These are phyloP conservation scores for Luffa aegyptiaca DNA, from an alignment of 306 rosid genomes.

Conservation along the genomic window DNA sequence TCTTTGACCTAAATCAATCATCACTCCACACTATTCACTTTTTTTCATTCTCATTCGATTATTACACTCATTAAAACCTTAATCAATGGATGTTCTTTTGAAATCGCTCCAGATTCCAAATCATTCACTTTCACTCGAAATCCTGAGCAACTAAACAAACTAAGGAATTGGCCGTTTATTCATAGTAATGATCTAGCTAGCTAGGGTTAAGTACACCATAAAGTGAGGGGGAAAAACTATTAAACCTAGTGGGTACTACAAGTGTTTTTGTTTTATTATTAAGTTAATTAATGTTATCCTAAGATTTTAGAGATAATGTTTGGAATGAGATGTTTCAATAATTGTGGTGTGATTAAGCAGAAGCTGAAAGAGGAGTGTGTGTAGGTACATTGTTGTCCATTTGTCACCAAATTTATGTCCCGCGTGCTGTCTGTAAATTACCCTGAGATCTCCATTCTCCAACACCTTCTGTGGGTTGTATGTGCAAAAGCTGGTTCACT, in stretches of 20 bases:
- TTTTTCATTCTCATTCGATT: not conserved
- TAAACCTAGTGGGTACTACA: not conserved
- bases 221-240: not conserved
- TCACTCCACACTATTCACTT: not conserved
- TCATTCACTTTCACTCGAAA: no score
- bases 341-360: not conserved
- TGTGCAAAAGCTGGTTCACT: not conserved
- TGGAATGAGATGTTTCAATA: not conserved
- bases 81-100: not conserved
- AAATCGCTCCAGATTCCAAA: no score
- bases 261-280: no score
- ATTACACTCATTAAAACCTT: not conserved
- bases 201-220: not conserved
- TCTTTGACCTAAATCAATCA: not conserved
- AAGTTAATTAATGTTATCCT: not conserved
- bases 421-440: not conserved
- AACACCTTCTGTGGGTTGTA: not conserved
- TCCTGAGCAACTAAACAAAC: no score
- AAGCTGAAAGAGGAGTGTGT: not conserved
- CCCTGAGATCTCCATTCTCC: not conserved
- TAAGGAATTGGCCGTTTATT: no score
- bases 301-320: no score
- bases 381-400: not conserved
- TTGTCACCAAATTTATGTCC: not conserved
- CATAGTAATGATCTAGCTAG: not conserved